A percentile compares a stretch with the other conserved stretches of the same genome.
phyloP scores from a whole-genome alignment of 2,329 filamentous ascomycete genomes.

The Periconia macrospinosa region DNA sequence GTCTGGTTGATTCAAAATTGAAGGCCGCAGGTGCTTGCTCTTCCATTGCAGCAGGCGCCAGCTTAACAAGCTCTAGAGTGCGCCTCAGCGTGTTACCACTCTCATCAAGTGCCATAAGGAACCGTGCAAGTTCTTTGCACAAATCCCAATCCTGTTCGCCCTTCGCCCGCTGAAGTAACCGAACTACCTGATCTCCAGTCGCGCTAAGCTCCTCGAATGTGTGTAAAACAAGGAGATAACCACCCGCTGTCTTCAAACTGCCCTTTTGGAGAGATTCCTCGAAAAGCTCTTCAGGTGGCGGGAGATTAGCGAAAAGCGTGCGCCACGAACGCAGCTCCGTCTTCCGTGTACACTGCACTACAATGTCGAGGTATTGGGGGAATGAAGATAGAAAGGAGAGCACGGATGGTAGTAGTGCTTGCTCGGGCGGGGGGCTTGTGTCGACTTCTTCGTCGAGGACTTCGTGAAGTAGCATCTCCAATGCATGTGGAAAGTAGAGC shows the following conservation, averaged over 20 bases:
- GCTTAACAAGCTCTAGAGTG: slow-evolving; percentile 61
- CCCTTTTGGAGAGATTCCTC: slow-evolving; percentile 86
- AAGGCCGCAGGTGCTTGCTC: slow-evolving; percentile 32
- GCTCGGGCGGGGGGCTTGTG: slow-evolving; percentile 50
- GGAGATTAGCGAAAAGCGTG: slow-evolving; percentile 88
- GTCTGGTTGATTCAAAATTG: slow-evolving; percentile 30
- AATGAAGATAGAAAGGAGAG: slow-evolving; percentile 58
- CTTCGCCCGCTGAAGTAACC: slow-evolving; percentile 79
- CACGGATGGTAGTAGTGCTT: slow-evolving; percentile 54
- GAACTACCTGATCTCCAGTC: slow-evolving; percentile 75
- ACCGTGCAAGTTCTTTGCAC: slow-evolving; percentile 92
- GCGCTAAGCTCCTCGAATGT: slow-evolving; percentile 65
- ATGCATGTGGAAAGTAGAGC: slow-evolving; percentile 88
- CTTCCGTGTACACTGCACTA: slow-evolving; percentile 95
- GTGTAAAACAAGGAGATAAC: slow-evolving; percentile 93
- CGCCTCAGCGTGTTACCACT: slow-evolving; percentile 77
- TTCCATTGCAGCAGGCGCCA: slow-evolving; percentile 28
- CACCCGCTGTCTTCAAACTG: slow-evolving; percentile 89
- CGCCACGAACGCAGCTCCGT: slow-evolving; percentile 95
- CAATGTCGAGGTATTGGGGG: slow-evolving; percentile 87
- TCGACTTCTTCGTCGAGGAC: slow-evolving; percentile 96
- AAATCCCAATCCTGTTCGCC: slow-evolving; percentile 90
- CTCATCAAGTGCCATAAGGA: slow-evolving; percentile 88
- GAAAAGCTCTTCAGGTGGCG: slow-evolving; percentile 87
- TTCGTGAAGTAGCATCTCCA: slow-evolving; percentile 89